phyloP scores from a whole-genome alignment of 2,329 filamentous ascomycete species.

The Trichoderma hamatum region DNA sequence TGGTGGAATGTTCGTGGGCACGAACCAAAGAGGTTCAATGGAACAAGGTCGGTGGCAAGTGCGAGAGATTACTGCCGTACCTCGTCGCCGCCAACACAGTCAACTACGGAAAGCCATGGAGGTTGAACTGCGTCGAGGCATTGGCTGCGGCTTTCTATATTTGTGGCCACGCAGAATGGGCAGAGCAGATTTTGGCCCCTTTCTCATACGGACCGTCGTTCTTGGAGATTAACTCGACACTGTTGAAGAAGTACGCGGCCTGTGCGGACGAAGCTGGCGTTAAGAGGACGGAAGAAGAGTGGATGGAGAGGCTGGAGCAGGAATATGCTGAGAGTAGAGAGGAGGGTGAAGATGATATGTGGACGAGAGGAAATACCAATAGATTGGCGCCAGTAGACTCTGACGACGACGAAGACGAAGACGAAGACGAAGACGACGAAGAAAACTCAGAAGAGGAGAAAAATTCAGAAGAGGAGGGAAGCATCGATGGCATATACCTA shows the following conservation, averaged over 20 bases:
- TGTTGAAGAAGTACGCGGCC: slow-evolving; percentile 82
- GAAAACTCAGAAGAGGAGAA: slow-evolving; percentile 49
- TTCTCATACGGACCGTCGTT: slow-evolving; percentile 91
- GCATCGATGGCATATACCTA: slow-evolving; percentile 62
- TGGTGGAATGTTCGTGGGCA: slow-evolving; percentile 98
- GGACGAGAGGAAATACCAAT: slow-evolving; percentile 91
- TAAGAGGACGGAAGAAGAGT: slow-evolving; percentile 81
- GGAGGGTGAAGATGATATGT: slow-evolving; percentile 73
- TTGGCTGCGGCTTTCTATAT: slow-evolving; percentile 91
- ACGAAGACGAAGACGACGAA: slow-evolving; percentile 53
- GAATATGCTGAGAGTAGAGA: slow-evolving; percentile 83
- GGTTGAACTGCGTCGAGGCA: slow-evolving; percentile 94
- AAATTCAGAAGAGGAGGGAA: slow-evolving; percentile 49
- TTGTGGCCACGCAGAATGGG: slow-evolving; percentile 90
- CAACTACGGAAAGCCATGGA: slow-evolving; percentile 95
- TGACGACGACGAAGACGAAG: slow-evolving; percentile 54
- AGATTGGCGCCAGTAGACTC: slow-evolving; percentile 58
- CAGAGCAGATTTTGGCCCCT: slow-evolving; percentile 75
- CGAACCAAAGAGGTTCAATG: slow-evolving; percentile 90
- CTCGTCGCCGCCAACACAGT: slow-evolving; percentile 95
- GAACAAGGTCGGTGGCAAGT: slow-evolving; percentile 87
- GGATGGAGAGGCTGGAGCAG: slow-evolving; percentile 85
- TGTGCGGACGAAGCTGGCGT: slow-evolving; percentile 80
- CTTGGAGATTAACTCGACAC: slow-evolving; percentile 81
- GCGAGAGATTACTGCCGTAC: slow-evolving; percentile 88